Evolutionary conservation across 2,329 filamentous ascomycete species (phyloP).

Genomic region (Aspergillus fructus): DNA sequence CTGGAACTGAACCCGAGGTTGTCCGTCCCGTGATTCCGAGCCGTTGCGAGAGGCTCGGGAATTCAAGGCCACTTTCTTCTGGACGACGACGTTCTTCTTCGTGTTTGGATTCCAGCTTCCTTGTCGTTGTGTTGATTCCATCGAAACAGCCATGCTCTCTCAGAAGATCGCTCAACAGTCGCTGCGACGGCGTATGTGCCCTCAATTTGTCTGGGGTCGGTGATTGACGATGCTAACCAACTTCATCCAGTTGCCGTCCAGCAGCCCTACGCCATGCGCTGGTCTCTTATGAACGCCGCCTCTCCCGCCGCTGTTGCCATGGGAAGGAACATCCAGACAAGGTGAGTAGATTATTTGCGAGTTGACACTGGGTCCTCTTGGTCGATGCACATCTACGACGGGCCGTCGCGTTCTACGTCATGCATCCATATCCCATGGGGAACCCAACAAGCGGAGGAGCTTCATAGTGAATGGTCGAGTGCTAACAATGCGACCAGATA

Average conservation of each 20-base stretch:
- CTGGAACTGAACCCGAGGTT: slow-evolving; percentile 38
- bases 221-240: slow-evolving; percentile 23
- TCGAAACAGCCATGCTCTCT: slow-evolving; percentile 42
- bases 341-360: slow-evolving; percentile 33
- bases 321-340: slow-evolving; percentile 44
- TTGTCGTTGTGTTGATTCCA: slow-evolving; percentile 6
- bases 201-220: background rate
- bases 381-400: background rate
- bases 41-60: slow-evolving; percentile 28
- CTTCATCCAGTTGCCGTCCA: slow-evolving; percentile 43
- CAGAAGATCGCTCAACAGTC: slow-evolving; percentile 50
- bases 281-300: slow-evolving; percentile 43
- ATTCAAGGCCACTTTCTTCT: slow-evolving; percentile 20
- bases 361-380: background rate
- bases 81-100: slow-evolving; percentile 19
- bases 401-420: slow-evolving; percentile 27
- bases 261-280: slow-evolving; percentile 44
- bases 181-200: slow-evolving; percentile 48
- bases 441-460: background rate
- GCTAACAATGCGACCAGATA: slow-evolving; percentile 24
- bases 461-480: background rate
- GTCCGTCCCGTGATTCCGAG: slow-evolving; percentile 39
- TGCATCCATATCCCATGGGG: slow-evolving; percentile 5
- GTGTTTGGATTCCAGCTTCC: slow-evolving; percentile 11
- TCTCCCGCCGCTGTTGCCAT: slow-evolving; percentile 46